Conservation (phyloP, 2,329 filamentous ascomycete genomes). For the Colletotrichum sublineola region DNA sequence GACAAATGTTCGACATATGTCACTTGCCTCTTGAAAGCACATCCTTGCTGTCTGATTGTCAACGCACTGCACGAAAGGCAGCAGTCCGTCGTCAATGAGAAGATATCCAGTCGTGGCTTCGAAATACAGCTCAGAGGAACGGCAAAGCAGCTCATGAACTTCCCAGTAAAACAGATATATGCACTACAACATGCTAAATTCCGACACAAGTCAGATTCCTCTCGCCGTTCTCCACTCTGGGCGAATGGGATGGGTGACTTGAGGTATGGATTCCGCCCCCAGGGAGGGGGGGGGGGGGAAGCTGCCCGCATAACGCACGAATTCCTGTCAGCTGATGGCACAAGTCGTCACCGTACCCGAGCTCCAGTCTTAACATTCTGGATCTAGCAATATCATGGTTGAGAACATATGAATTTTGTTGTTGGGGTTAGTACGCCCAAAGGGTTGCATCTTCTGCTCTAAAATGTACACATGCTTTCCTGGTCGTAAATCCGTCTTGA, state of each 20-base stretch:
- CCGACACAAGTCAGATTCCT: not conserved
- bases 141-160: not conserved
- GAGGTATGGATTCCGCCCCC: not conserved
- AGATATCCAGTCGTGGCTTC: not conserved
- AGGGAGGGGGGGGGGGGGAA: too few species aligned
- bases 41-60: not conserved
- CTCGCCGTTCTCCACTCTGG: not conserved
- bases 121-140: not conserved
- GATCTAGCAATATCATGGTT: not conserved
- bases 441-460: conserved; percentile 41
- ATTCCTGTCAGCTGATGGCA: not conserved
- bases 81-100: not conserved
- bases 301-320: not conserved
- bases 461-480: conserved; percentile 40
- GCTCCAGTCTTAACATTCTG: not conserved
- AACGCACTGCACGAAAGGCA: not conserved
- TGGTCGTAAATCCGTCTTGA: conserved; percentile 15
- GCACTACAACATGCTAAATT: not conserved
- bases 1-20: not conserved
- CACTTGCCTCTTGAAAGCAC: not conserved
- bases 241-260: not conserved
- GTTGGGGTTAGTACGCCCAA: conserved; percentile 20
- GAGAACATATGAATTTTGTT: conserved; percentile 36
- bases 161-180: not conserved
- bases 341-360: too few species aligned